These are phyloP conservation scores for Brasenia schreberi DNA, from an alignment of 164 flowering plant genomes.

Conservation along the genomic window DNA sequence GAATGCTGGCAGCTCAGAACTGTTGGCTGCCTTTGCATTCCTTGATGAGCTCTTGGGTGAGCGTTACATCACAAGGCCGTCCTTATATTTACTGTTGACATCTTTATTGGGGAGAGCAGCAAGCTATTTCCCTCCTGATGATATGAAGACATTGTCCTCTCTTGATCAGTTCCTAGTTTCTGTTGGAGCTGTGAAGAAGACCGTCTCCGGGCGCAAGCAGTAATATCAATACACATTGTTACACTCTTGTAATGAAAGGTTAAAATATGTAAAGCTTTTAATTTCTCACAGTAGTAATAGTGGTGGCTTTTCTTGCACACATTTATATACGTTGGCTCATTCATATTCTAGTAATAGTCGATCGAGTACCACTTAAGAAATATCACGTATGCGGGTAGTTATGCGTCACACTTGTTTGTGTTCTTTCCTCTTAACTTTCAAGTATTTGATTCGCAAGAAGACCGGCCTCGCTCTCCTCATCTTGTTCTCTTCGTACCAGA, in stretches of 20 bases:
- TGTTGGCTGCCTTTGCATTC: slow-evolving; percentile 82
- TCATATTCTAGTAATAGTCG: no score
- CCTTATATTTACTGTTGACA: slow-evolving; percentile 59
- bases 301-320: not conserved
- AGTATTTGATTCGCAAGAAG: no score
- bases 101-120: slow-evolving; percentile 85
- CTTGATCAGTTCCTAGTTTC: slow-evolving; percentile 87
- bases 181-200: slow-evolving; percentile 86
- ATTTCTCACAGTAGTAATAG: not conserved
- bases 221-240: slow-evolving; percentile 2
- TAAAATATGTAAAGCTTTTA: not conserved
- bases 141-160: slow-evolving; percentile 91
- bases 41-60: slow-evolving; percentile 84
- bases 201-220: slow-evolving; percentile 67
- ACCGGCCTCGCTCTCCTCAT: no score
- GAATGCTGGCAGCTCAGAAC: slow-evolving; percentile 68
- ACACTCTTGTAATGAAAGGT: not conserved
- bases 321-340: not conserved
- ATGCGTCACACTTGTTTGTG: not conserved
- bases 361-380: not conserved
- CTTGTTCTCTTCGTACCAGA: no score
- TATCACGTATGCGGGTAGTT: not conserved
- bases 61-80: slow-evolving; percentile 53
- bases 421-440: not conserved
- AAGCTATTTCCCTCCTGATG: slow-evolving; percentile 95